Percentiles rank a stretch among this genome's conserved stretches.
These are phyloP conservation scores for Starmerella lactis-condensi DNA, from an alignment of 805 yeast genomes.

Conservation along the genomic window DNA sequence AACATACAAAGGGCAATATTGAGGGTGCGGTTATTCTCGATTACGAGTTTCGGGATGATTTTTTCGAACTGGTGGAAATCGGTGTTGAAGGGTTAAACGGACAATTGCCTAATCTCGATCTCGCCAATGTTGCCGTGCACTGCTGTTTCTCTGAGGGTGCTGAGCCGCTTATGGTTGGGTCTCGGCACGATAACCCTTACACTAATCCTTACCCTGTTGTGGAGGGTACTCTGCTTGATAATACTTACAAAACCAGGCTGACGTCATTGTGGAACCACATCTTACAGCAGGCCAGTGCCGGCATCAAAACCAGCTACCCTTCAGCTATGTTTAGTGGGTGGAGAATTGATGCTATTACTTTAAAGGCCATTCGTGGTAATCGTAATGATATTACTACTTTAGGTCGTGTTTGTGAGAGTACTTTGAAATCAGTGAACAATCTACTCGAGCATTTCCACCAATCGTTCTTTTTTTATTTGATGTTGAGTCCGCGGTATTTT, in stretches of 20 bases:
- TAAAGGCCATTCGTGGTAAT: conserved; percentile 42
- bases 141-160: conserved; percentile 62
- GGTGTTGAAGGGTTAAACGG: conserved; percentile 83
- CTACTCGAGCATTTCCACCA: conserved; percentile 91
- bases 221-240: conserved; percentile 16
- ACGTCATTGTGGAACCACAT: conserved; percentile 46
- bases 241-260: conserved; percentile 32
- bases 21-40: conserved; percentile 81
- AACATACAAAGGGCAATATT: conserved; percentile 79
- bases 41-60: conserved; percentile 46
- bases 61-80: conserved; percentile 55
- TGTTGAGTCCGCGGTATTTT: conserved; percentile 59
- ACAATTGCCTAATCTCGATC: conserved; percentile 82
- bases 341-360: conserved; percentile 79
- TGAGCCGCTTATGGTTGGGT: conserved; percentile 44
- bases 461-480: conserved; percentile 78
- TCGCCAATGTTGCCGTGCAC: conserved; percentile 62
- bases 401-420: conserved; percentile 77
- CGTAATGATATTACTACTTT: conserved; percentile 66
- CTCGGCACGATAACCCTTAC: conserved; percentile 18
- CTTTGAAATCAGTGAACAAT: conserved; percentile 76
- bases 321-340: conserved; percentile 85
- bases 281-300: conserved; percentile 49
- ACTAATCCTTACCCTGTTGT: too few species aligned
- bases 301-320: conserved; percentile 28